Evolutionary conservation across 1,284 basidiomycete genomes (phyloP), one percentile per base, ranked within the genome.

Genomic region (Fomitiporia mediterranea): DNA sequence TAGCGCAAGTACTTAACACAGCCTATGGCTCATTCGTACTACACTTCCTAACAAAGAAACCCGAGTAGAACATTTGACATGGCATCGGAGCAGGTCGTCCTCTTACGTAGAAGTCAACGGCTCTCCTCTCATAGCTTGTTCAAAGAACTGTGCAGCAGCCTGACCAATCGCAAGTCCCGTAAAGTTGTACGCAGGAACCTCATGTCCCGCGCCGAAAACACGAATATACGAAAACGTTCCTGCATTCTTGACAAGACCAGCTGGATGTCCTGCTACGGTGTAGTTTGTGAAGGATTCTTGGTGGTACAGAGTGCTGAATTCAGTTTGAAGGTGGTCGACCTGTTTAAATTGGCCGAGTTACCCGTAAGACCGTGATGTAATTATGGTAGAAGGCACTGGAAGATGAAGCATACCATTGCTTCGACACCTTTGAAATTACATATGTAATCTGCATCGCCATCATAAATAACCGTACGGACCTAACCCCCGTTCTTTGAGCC

Each of bases 171-270:
- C 53, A 4, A 69, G 49, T 13, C 40, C 57, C 37, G 53, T 59
- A 47, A 23, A 59, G 32, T 62, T 58, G 59, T 80, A 80, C 5
- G 78, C 78, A 9, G 79, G 78, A 8, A 65, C 78, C 61, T 79
- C 74, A 61, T 79, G 77, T 0, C 77, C 77, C 49, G 81, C 78
- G 43, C 76, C 79, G 56, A 69, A 78, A 21, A 83, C 72, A 17
- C 81, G 74, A 28, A 84, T 66, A 60, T 83, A 84, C 5, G 81
- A 82, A 66, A 84, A 79, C 2, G 74, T 80, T 2, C 81, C 81
- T 1, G 81, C 79, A 53, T 81, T 82, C 70, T 83, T 84, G 70
- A 70, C 82, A 38, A 78, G 64, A 1, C 80, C 82, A 2, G 82
- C 70, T 0, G 65, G 44, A 52, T 76, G 69, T 0, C 82, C 83